Conservation (phyloP, 202 grass and related monocot genomes). For the Setaria italica region DNA sequence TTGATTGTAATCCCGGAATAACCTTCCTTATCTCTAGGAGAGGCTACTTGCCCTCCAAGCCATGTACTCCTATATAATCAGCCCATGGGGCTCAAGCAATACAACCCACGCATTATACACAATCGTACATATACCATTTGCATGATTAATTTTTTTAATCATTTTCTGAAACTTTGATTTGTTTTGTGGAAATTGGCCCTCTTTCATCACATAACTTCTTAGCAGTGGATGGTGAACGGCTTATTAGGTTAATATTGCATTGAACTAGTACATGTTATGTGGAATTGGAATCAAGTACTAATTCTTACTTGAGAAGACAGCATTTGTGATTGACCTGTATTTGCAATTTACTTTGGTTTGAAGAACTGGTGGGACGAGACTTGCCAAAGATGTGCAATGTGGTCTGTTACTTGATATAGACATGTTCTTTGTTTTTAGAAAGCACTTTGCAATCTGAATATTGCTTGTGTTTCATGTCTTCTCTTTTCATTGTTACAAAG, state of each 20-base stretch:
- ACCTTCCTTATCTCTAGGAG: too few relatives aligned
- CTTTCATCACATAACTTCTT: slow-evolving; percentile 1
- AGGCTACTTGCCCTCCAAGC: too few relatives aligned
- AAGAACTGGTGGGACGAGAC: neutral
- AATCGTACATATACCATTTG: neutral
- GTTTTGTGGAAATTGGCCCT: neutral
- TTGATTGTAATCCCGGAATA: too few relatives aligned
- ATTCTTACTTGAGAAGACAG: neutral
- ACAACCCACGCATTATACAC: too few relatives aligned
- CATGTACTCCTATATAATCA: too few relatives aligned
- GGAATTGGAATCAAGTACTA: neutral
- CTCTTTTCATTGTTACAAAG: neutral
- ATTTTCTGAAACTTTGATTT: neutral
- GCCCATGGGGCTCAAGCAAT: too few relatives aligned
- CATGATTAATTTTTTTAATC: neutral
- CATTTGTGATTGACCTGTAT: neutral
- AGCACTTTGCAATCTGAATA: neutral
- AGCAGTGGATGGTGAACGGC: neutral
- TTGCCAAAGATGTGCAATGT: slow-evolving; percentile 10
- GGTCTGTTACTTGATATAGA: neutral
- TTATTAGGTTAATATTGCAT: slow-evolving; percentile 14
- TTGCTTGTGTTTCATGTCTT: slow-evolving; percentile 22
- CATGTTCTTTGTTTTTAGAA: neutral
- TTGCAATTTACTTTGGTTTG: slow-evolving; percentile 19
- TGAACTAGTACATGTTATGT: slow-evolving; percentile 6